Evolutionary conservation across 805 yeast species (phyloP), one percentile per base, ranked within the genome.

Genomic region (Pichia manshurica): DNA sequence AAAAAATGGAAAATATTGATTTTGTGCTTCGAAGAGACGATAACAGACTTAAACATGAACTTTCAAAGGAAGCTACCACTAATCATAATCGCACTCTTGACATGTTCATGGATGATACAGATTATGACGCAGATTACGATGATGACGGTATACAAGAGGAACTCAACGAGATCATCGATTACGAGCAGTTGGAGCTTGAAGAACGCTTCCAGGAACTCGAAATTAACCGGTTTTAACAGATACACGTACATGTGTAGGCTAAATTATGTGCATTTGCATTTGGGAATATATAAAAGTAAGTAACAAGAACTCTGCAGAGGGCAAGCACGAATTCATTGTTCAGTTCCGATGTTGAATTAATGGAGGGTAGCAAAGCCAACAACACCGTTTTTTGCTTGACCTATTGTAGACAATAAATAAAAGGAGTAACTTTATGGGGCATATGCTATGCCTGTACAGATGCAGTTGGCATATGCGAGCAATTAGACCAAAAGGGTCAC

Each of bases 11-110:
- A 12, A 52, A 63, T 57, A 59, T 56, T 19, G 65, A 61, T 8
- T 58, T 57, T 52, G 59, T 60, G 1, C 31, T 65, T 15, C 37
- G 47, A 20, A 60, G 59, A 39, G 67, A 59, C 32, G 53, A 57
- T 2, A 40, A 46, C 7, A 49, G 52, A 34, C 39, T 47, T 20
- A 28, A 36, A 8, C 43, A 46, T 23, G 34, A 47, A 5, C 22
- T 57, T 16, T 55, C 51, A 17, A 40, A 47, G 5, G 58, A 62
- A 45, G 62, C 67, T 1, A 47, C 52, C 15, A 13, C 31, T 8
- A 33, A 52, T 20, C 53, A 52, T 23, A 39, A 56, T 15, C 4
- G 23, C n/a, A 25, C 28, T n/a, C n/a, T 37, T 3, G 3, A 19
- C 3, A 35, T 34, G 1, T 60, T 61, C 20, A 46, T 61, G 16